Evolutionary conservation across 2,329 filamentous ascomycete genomes (phyloP), one percentile per base, ranked within the genome.

Genomic region (Hirsutella rhossiliensis): DNA sequence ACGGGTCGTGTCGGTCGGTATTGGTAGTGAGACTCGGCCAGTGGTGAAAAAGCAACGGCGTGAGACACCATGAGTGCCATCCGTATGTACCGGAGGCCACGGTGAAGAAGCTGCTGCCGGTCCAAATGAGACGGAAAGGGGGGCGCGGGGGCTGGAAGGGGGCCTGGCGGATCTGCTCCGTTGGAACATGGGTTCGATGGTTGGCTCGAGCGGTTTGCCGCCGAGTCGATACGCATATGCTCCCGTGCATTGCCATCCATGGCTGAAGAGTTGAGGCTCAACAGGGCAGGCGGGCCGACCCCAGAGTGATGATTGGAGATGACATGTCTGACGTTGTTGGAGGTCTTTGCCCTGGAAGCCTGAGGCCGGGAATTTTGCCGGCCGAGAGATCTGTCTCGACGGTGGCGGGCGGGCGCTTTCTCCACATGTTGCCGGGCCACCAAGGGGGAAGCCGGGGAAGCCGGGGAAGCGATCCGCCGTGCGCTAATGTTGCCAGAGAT

Each of bases 381-480:
- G 23, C 23, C 31, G 31, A 34, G 31, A 34, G 31, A 34, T 13
- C 31, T 34, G 13, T 17, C 12, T 13, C n/a, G n/a, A n/a, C n/a
- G n/a, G n/a, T 17, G 31, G 31, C 13, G 3, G 31, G 12, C 13
- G 31, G 13, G 9, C 34, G 15, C 34, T 8, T 8, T 42, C 31
- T 45, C 40, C 40, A 45, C 39, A 45, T 38, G 20, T 34, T 28
- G 31, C 37, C 39, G 41, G 32, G 28, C 40, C 29, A 20, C 37
- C 15, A 11, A 18, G 15, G 17, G 34, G 17, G 34, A 17, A 17
- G 15, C 15, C 18, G 34, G n/a, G n/a, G 43, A 31, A 41, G 19
- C 42, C 45, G 48, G 47, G 48, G 43, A 43, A 45, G 31, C 34
- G 37, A 50, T 50, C 48, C 46, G 46, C 18, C 40, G 19, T 43